Evolutionary conservation across 1,284 basidiomycete species (phyloP).

Genomic region (Ustilago nuda): DNA sequence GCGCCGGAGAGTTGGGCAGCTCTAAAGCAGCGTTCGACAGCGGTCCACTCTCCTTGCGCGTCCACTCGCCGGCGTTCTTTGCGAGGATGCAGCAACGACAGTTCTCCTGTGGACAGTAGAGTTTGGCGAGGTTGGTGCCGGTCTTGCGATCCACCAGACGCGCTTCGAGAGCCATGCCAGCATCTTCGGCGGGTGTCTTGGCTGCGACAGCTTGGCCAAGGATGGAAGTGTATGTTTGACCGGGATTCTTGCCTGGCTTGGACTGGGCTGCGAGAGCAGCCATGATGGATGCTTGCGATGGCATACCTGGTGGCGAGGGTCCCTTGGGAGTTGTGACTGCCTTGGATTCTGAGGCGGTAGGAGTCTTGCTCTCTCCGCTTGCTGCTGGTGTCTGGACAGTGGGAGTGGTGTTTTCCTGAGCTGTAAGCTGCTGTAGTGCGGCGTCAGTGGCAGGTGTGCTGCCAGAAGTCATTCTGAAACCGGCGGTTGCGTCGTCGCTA

Average conservation of each 20-base stretch:
- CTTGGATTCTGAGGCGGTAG: slow-evolving; percentile 4
- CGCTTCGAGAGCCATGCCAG: slow-evolving; percentile 62
- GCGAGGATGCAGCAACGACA: slow-evolving; percentile 61
- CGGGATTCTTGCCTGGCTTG: slow-evolving; percentile 40
- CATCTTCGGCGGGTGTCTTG: slow-evolving; percentile 66
- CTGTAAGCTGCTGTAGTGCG: neutral
- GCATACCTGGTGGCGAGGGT: slow-evolving; percentile 44
- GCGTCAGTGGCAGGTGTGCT: slow-evolving; percentile 5
- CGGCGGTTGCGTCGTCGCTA: slow-evolving; percentile 26
- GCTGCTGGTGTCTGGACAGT: slow-evolving; percentile 6
- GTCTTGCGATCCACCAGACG: slow-evolving; percentile 61
- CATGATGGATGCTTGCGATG: slow-evolving; percentile 53
- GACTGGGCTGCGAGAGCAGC: slow-evolving; percentile 55
- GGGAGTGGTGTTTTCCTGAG: neutral
- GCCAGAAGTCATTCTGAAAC: slow-evolving; percentile 19
- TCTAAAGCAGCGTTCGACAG: slow-evolving; percentile 47
- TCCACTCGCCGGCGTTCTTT: slow-evolving; percentile 57
- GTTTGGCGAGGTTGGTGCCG: slow-evolving; percentile 56
- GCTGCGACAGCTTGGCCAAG: slow-evolving; percentile 66
- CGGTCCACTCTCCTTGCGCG: slow-evolving; percentile 61
- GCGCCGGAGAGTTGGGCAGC: slow-evolving; percentile 51
- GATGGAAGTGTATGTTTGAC: slow-evolving; percentile 54
- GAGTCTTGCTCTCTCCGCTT: slow-evolving; percentile 4
- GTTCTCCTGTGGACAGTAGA: slow-evolving; percentile 65
- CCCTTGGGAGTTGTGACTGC: slow-evolving; percentile 7